Evolutionary conservation across 2,329 filamentous ascomycete species (phyloP), one percentile per base, ranked within the genome.

Genomic region (Alternaria brassicicola): DNA sequence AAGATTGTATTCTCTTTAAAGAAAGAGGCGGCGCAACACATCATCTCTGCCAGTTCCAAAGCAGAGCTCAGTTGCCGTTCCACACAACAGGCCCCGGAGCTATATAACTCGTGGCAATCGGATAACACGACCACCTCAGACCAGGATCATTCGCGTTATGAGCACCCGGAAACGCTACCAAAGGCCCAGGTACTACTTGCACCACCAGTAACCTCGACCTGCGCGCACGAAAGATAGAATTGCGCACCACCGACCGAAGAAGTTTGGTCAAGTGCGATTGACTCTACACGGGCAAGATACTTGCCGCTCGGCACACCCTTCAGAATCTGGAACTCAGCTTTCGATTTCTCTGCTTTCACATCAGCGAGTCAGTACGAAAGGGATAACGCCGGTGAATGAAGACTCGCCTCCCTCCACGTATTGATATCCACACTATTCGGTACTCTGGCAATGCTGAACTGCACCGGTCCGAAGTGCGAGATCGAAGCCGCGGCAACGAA

Each of bases 381-480:
- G 7, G 4, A 39, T 7, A 19, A 4, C 3, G 17, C 2, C 13
- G 19, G 43, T 6, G 13, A 2, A 36, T 49, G 30, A 19, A 4
- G 21, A 63, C 55, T 47, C 55, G 59, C 30, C 3, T 66, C 58
- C 41, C 72, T 67, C 71, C 71, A 75, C 2, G 66, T 68, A 35
- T 70, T 69, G 17, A 71, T 63, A 41, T 70, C 58, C 10, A 61
- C 61, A 30, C 56, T 57, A 26, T 67, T 65, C 2, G 73, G 73
- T 15, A 72, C 83, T 68, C 83, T 85, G 65, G 84, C 85, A 56
- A 86, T 78, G 66, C 86, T 86, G 2, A 83, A 83, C 62, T 85
- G 74, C 2, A 82, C 82, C 15, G 84, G 84, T 2, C 84, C 84
- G 57, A 83, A 79, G 71, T 87, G 85, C 26, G 78, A 79, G 1